Conservation (phyloP, 2,329 filamentous ascomycete species). For the Cytospora leucostoma region DNA sequence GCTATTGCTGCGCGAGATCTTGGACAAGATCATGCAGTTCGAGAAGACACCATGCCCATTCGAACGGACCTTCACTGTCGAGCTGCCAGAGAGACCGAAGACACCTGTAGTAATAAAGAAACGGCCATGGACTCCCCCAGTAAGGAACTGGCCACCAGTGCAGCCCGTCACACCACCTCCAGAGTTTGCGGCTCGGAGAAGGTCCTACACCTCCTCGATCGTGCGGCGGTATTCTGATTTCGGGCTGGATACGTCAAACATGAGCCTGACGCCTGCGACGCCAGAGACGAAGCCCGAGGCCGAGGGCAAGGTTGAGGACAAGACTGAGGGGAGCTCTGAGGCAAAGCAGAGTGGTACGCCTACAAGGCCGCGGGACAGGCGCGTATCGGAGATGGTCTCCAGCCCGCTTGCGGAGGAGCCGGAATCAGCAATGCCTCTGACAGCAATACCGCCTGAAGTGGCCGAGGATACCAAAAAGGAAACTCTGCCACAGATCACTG, state of each 20-base stretch:
- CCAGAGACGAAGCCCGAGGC: slow-evolving; percentile 10
- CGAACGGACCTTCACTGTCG: slow-evolving; percentile 71
- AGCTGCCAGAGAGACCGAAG: slow-evolving; percentile 68
- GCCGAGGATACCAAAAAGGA: background rate
- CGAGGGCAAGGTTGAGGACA: too few relatives aligned
- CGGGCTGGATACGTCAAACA: slow-evolving; percentile 17
- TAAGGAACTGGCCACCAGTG: slow-evolving; percentile 34
- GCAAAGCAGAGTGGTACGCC: background rate
- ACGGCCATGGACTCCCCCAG: slow-evolving; percentile 65
- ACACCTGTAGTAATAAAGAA: slow-evolving; percentile 59
- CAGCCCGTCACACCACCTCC: slow-evolving; percentile 32
- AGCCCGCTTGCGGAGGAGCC: slow-evolving; percentile 22
- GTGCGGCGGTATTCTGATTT: slow-evolving; percentile 24
- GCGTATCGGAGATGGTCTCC: slow-evolving; percentile 13
- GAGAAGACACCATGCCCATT: slow-evolving; percentile 90
- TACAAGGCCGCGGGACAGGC: slow-evolving; percentile 4
- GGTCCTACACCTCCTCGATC: slow-evolving; percentile 25
- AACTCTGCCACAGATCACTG: background rate
- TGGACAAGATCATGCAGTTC: slow-evolving; percentile 76
- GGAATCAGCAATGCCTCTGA: slow-evolving; percentile 19
- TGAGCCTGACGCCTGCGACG: slow-evolving; percentile 7
- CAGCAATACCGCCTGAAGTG: slow-evolving; percentile 11
- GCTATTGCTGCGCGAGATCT: slow-evolving; percentile 66
- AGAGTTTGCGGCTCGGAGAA: slow-evolving; percentile 25
- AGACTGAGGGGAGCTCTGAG: background rate